phyloP scores from a whole-genome alignment of 345 rosid genomes.

The Camelina neglecta region DNA sequence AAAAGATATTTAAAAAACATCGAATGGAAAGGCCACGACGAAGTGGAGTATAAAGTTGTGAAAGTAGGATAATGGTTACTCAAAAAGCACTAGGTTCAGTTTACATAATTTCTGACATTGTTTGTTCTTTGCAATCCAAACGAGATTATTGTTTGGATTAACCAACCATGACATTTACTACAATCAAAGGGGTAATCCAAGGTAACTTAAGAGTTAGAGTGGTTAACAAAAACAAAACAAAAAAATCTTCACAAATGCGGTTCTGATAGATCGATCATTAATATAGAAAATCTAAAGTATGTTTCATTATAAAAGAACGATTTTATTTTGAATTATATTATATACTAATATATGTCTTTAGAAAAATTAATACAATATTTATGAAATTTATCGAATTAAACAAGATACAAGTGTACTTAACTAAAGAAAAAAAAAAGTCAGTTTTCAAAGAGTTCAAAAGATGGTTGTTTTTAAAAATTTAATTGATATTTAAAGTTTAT shows the following conservation, averaged over 20 bases:
- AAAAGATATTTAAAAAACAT: too few relatives aligned
- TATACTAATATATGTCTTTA: too few relatives aligned
- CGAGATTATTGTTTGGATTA: neutral
- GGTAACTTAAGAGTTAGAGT: neutral
- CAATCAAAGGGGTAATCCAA: neutral
- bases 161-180: neutral
- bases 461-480: neutral
- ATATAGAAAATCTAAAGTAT: too few relatives aligned
- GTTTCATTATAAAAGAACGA: too few relatives aligned
- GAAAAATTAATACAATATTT: too few relatives aligned
- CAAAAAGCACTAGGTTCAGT: neutral
- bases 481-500: too few relatives aligned
- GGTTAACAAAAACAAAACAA: too few relatives aligned
- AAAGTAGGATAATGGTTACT: neutral
- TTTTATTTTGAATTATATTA: too few relatives aligned
- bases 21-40: neutral
- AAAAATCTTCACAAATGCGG: too few relatives aligned
- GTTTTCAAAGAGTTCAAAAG: neutral
- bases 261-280: too few relatives aligned
- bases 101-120: neutral
- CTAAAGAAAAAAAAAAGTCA: neutral
- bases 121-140: neutral
- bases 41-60: slow-evolving; percentile 1
- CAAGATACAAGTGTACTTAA: neutral
- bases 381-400: too few relatives aligned